Evolutionary conservation across 1,284 basidiomycete species (phyloP), one percentile per base, ranked within the genome.

Genomic region (Leccinum fuscescens): DNA sequence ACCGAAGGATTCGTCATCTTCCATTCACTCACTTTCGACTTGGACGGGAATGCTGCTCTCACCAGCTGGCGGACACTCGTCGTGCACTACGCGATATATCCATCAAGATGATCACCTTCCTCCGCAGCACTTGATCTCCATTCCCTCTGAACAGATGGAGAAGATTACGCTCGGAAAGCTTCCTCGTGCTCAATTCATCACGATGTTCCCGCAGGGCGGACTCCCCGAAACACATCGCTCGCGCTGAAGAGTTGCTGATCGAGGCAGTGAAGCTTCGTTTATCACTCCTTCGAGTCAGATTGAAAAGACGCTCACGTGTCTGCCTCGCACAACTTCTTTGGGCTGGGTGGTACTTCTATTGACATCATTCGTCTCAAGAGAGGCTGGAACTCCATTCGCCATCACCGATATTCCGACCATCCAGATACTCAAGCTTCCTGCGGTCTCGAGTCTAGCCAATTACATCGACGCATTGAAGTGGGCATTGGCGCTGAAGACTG

Each of bases 351-450:
- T 35, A 72, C 69, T 1, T 72, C 67, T 14, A 71, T 69, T 8
- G 69, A 69, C 29, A 64, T 71, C 17, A 71, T 69, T 35, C 61
- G 69, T 15, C 64, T 69, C 24, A 77, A 77, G 65, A 68, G 58
- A 66, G 15, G 65, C 75, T 3, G 71, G 77, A 57, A 66, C 70
- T 37, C 64, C 62, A 3, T 70, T 79, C n/a, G 66, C 62, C 14
- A 69, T 78, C 27, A 22, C 57, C 11, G 74, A 78, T 49, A 69
- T 79, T 6, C 74, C 75, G 0, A 75, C 72, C 12, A 77, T 78
- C 48, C 74, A 76, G 58, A 63, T 79, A n/a, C 72, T 79, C 42
- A 71, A 72, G 58, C 70, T 72, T 52, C 77, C 78, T 20, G 65
- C 72, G 17, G 55, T 78, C 50, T 73, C 56, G 39, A 70, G 59